Evolutionary conservation across 2,329 filamentous ascomycete genomes (phyloP).

Genomic region (Fusarium duplospermum): DNA sequence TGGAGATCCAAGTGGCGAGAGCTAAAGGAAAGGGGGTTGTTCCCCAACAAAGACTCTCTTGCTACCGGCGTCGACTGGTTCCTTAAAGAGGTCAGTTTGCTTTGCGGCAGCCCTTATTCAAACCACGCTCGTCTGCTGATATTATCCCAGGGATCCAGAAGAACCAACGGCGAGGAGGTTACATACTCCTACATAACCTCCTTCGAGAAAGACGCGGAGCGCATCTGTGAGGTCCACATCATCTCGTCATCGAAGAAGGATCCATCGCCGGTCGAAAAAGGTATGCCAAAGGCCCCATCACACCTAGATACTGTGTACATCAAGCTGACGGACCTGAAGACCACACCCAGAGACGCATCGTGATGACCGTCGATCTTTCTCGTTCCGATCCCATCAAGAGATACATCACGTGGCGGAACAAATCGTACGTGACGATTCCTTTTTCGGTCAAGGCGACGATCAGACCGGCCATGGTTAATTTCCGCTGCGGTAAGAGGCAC

Average conservation of each 20-base stretch:
- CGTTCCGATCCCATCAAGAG: not conserved
- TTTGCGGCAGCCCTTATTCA: not conserved
- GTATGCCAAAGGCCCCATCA: not conserved
- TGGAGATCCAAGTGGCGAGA: not conserved
- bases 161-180: not conserved
- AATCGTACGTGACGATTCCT: not conserved
- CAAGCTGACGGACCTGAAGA: not conserved
- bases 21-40: not conserved
- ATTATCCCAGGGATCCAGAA: not conserved
- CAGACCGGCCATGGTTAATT: not conserved
- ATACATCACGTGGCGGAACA: not conserved
- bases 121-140: not conserved
- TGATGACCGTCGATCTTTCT: not conserved
- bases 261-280: not conserved
- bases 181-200: not conserved
- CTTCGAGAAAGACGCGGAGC: not conserved
- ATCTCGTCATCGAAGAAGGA: not conserved
- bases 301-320: not conserved
- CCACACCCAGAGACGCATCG: not conserved
- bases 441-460: not conserved
- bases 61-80: not conserved
- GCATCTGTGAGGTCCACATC: not conserved
- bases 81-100: not conserved
- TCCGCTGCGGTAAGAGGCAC: not conserved
- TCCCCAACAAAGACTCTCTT: not conserved